phyloP scores from a whole-genome alignment of 225 moss, liverwort and hornwort genomes.

The Physcomitrellopsis africana region DNA sequence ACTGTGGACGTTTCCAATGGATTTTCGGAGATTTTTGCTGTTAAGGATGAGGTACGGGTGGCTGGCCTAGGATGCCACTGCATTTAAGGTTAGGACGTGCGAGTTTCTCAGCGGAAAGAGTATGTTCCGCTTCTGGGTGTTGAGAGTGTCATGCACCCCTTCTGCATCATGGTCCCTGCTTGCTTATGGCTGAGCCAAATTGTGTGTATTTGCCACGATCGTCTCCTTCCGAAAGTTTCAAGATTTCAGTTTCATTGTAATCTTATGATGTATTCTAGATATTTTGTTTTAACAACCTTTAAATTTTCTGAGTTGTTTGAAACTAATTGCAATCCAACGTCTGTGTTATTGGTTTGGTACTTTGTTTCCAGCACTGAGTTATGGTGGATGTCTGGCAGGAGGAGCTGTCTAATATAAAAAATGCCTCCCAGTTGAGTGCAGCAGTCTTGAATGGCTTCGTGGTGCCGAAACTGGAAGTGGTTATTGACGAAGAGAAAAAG shows the following conservation, averaged over 20 bases:
- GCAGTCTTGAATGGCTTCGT: slow-evolving; percentile 86
- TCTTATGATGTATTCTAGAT: too few species aligned
- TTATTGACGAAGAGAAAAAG: slow-evolving; percentile 95
- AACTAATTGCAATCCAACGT: too few species aligned
- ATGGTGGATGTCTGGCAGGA: slow-evolving; percentile 31
- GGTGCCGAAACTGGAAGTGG: slow-evolving; percentile 93
- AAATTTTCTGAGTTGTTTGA: too few species aligned
- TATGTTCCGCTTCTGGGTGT: too few species aligned
- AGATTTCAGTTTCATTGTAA: too few species aligned
- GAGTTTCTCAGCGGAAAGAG: neutral
- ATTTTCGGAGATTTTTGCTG: slow-evolving; percentile 88
- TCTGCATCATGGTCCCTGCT: too few species aligned
- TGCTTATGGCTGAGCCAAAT: too few species aligned
- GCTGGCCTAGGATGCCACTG: neutral
- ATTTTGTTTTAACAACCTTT: too few species aligned
- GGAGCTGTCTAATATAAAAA: slow-evolving; percentile 82
- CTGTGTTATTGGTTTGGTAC: neutral
- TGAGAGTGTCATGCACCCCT: too few species aligned
- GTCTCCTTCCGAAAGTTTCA: too few species aligned
- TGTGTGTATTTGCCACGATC: too few species aligned
- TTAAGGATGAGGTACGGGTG: slow-evolving; percentile 74
- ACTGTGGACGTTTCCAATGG: slow-evolving; percentile 83
- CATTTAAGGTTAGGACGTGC: neutral
- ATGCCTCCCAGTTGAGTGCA: slow-evolving; percentile 88
- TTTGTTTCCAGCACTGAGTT: neutral